A percentile compares a stretch with the other conserved stretches of the same genome.
Evolutionary conservation across 805 yeast species (phyloP).

Genomic region (Metschnikowia rubicola): DNA sequence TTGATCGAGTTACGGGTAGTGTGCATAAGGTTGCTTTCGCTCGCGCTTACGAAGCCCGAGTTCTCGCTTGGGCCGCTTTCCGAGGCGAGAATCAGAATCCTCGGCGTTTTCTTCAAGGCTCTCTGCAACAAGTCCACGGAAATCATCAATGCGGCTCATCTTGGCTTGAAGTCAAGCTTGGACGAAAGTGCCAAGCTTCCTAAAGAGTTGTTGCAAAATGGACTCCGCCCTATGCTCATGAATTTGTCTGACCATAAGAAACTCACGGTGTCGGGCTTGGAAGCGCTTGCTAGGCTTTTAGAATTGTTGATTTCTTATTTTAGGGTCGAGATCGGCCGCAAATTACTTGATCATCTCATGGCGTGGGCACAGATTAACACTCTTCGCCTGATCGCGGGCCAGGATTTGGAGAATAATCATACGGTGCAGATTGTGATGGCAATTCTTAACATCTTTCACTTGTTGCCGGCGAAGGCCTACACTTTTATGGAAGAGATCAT

Average conservation of each 20-base stretch:
- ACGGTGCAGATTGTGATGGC: slow-evolving; percentile 87
- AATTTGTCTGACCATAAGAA: slow-evolving; percentile 91
- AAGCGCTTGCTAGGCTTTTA: slow-evolving; percentile 81
- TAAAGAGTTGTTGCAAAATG: slow-evolving; percentile 90
- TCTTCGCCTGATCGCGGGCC: slow-evolving; percentile 70
- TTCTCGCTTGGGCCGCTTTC: slow-evolving; percentile 72
- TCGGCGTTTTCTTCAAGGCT: slow-evolving; percentile 94
- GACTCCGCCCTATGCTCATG: slow-evolving; percentile 92
- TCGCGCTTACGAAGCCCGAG: slow-evolving; percentile 82
- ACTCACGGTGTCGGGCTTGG: slow-evolving; percentile 82
- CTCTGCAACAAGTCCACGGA: slow-evolving; percentile 79
- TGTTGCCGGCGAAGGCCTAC: slow-evolving; percentile 87
- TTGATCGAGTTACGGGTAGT: slow-evolving; percentile 83
- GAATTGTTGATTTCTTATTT: slow-evolving; percentile 88
- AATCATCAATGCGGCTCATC: slow-evolving; percentile 90
- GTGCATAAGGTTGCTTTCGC: slow-evolving; percentile 76
- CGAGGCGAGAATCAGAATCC: slow-evolving; percentile 75
- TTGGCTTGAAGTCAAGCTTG: slow-evolving; percentile 78
- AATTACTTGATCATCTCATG: slow-evolving; percentile 85
- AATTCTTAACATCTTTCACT: slow-evolving; percentile 84
- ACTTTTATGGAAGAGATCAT: slow-evolving; percentile 87
- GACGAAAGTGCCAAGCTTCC: slow-evolving; percentile 87
- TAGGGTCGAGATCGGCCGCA: slow-evolving; percentile 94
- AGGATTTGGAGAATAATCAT: slow-evolving; percentile 74
- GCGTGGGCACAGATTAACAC: slow-evolving; percentile 92